Percentiles rank a stretch among this genome's conserved stretches.
Conservation (phyloP, 75 land plant species). For the Azolla pinnata region DNA sequence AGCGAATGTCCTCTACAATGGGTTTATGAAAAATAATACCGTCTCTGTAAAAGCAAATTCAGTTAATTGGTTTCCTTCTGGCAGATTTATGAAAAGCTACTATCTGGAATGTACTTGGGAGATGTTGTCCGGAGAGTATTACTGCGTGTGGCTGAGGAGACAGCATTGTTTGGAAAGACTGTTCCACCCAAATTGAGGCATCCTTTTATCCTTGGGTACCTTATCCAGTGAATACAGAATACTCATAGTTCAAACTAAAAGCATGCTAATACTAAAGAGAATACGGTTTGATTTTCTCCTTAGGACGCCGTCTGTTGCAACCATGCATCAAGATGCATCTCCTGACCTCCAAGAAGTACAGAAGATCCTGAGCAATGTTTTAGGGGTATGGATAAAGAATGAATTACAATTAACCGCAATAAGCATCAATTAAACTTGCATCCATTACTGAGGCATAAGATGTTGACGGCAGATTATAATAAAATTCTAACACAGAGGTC, state of each 20-base stretch:
- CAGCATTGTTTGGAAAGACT: conserved; percentile 46
- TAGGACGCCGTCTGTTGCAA: conserved; percentile 70
- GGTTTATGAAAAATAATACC: too few relatives aligned
- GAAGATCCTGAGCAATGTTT: conserved; percentile 34
- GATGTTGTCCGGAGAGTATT: conserved; percentile 59
- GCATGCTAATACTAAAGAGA: too few relatives aligned
- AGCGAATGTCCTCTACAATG: too few relatives aligned
- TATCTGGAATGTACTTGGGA: conserved; percentile 76
- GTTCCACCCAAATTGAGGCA: conserved; percentile 39
- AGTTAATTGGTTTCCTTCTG: too few relatives aligned
- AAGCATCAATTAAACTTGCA: background rate
- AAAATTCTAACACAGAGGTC: background rate
- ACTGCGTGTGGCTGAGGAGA: conserved; percentile 52
- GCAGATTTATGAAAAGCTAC: conserved; percentile 69
- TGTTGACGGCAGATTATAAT: background rate
- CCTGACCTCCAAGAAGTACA: conserved; percentile 54
- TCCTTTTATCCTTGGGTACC: conserved; percentile 47
- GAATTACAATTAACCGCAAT: too few relatives aligned
- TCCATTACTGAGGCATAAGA: background rate
- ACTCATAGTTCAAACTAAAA: too few relatives aligned
- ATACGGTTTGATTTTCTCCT: conserved; percentile 12
- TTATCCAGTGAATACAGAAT: too few relatives aligned
- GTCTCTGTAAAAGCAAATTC: too few relatives aligned
- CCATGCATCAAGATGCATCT: conserved; percentile 64
- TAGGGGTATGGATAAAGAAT: conserved; percentile 57